Evolutionary conservation across 202 grass and related monocot species (phyloP).

Genomic region (Brachypodium distachyon): DNA sequence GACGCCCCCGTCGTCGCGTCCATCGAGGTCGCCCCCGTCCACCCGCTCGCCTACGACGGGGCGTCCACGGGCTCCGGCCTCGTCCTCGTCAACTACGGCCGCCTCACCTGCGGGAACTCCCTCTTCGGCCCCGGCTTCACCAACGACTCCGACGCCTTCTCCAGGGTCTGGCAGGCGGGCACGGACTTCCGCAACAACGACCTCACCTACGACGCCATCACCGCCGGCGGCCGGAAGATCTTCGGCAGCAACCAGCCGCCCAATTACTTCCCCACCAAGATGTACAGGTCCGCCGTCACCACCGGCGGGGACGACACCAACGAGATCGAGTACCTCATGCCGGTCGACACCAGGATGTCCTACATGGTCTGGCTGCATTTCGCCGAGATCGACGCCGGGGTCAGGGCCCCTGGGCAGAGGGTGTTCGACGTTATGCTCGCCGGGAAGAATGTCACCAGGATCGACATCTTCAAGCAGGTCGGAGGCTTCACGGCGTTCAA

Average conservation of each 20-base stretch:
- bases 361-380: conserved; percentile 99
- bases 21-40: conserved; percentile 69
- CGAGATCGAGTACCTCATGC: conserved; percentile 70
- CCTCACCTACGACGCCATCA: conserved; percentile 56
- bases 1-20: conserved; percentile 81
- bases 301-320: conserved; percentile 48
- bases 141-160: conserved; percentile 69
- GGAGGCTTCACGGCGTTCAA: conserved; percentile 84
- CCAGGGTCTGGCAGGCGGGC: conserved; percentile 80
- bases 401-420: conserved; percentile 50
- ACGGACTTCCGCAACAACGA: conserved; percentile 51
- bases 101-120: conserved; percentile 50
- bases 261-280: conserved; percentile 90
- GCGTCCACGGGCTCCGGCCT: conserved; percentile 60
- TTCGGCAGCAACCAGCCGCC: conserved; percentile 86
- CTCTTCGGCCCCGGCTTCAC: conserved; percentile 91
- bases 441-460: conserved; percentile 54
- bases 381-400: conserved; percentile 66
- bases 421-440: conserved; percentile 82
- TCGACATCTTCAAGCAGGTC: conserved; percentile 92
- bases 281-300: conserved; percentile 81
- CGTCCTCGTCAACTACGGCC: conserved; percentile 92
- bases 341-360: conserved; percentile 72
- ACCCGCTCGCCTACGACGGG: conserved; percentile 72
- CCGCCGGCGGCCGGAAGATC: conserved; percentile 54